phyloP scores from a whole-genome alignment of 208 protist genomes.

The Leishmania arabica region DNA sequence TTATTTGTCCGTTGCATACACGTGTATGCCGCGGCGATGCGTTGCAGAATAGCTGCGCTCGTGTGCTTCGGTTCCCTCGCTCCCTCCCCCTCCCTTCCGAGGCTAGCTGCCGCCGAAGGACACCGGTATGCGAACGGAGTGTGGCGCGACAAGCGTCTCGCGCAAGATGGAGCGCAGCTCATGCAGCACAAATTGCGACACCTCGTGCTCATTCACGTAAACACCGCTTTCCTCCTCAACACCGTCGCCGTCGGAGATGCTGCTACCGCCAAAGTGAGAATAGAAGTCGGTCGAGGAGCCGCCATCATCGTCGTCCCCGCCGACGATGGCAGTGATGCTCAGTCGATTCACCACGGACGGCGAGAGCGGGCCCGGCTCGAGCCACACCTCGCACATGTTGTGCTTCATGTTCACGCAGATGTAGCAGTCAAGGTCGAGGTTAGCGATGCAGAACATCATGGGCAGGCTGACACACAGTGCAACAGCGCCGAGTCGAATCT shows the following conservation, averaged over 20 bases:
- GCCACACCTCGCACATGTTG: constrained; percentile 64
- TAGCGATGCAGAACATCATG: constrained; percentile 49
- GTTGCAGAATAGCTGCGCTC: not conserved
- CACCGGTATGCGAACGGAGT: constrained; percentile 67
- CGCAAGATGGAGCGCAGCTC: constrained; percentile 72
- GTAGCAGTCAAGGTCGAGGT: constrained; percentile 81
- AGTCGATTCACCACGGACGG: constrained; percentile 71
- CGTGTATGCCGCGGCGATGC: not conserved
- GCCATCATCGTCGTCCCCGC: constrained; percentile 30
- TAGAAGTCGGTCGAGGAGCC: constrained; percentile 32
- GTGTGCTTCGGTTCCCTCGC: no score
- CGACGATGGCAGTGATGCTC: constrained; percentile 61
- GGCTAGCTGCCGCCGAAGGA: constrained; percentile 8
- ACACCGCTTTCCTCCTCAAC: constrained; percentile 31
- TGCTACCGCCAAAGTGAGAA: constrained; percentile 34
- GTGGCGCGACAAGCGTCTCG: constrained; percentile 71
- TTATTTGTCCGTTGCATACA: not conserved
- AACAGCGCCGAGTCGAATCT: constrained; percentile 47
- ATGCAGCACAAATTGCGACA: constrained; percentile 66
- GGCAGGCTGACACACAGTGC: constrained; percentile 67
- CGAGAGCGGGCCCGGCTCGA: constrained; percentile 70
- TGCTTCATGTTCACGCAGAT: constrained; percentile 69
- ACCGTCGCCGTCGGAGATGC: constrained; percentile 25
- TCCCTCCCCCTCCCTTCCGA: no score
- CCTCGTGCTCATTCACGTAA: constrained; percentile 70